These are phyloP conservation scores for Aquilaria agallochum DNA, from an alignment of 441 rosid species.

Conservation along the genomic window DNA sequence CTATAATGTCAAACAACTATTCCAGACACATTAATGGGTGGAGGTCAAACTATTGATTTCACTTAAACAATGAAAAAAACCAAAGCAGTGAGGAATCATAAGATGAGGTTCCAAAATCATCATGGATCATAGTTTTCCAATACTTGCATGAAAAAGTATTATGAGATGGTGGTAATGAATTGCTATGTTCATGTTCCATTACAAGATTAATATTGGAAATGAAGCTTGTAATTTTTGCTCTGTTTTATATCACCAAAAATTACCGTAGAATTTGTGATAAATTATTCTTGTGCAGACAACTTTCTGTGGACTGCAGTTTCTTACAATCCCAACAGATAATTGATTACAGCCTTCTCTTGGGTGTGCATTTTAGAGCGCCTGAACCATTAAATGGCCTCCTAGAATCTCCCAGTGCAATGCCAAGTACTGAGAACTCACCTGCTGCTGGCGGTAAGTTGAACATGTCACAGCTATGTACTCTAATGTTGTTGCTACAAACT, in stretches of 20 bases:
- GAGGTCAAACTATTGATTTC: too few relatives aligned
- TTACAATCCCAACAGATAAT: slow-evolving; percentile 79
- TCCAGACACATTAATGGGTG: too few relatives aligned
- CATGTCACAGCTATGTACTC: not conserved
- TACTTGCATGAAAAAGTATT: too few relatives aligned
- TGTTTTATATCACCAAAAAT: not conserved
- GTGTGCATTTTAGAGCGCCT: slow-evolving; percentile 92
- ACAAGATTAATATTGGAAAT: too few relatives aligned
- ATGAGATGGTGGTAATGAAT: too few relatives aligned
- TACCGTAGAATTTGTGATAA: too few relatives aligned
- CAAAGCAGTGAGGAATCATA: too few relatives aligned
- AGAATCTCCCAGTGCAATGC: slow-evolving; percentile 39
- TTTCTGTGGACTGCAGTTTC: slow-evolving; percentile 64
- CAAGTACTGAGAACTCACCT: slow-evolving; percentile 37
- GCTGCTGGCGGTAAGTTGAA: slow-evolving; percentile 42
- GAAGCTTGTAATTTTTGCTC: not conserved
- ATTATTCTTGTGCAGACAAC: slow-evolving; percentile 53
- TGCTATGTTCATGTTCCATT: too few relatives aligned
- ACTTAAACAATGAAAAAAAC: too few relatives aligned
- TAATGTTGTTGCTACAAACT: not conserved
- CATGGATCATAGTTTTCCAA: too few relatives aligned
- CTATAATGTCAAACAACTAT: too few relatives aligned
- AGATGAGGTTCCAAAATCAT: too few relatives aligned
- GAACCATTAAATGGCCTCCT: slow-evolving; percentile 52
- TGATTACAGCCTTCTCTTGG: slow-evolving; percentile 89